A percentile compares a stretch with the other conserved stretches of the same genome.
Evolutionary conservation across 2,329 filamentous ascomycete genomes (phyloP).

Genomic region (Cordyceps cateniannulata): DNA sequence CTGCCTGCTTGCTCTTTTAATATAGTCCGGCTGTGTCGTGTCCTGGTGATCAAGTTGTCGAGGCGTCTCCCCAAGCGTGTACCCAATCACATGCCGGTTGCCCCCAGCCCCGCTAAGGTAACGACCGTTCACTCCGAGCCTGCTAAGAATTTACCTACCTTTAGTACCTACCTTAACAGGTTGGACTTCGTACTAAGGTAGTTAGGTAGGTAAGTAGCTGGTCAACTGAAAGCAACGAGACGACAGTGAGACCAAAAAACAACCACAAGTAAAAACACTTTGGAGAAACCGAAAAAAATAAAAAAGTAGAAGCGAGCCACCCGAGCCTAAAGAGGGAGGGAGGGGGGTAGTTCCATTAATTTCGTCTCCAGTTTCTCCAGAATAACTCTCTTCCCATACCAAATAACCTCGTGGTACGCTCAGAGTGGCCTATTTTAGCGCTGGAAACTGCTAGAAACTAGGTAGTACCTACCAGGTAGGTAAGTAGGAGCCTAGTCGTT

Average conservation of each 20-base stretch:
- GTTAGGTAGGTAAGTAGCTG: too few species aligned
- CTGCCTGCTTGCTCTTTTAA: neutral
- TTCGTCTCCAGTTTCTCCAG: too few species aligned
- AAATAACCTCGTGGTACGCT: neutral
- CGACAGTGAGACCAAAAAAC: too few species aligned
- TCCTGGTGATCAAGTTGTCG: slow-evolving; percentile 3
- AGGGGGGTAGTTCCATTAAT: too few species aligned
- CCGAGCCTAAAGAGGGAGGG: too few species aligned
- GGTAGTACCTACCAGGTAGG: too few species aligned
- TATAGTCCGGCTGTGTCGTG: neutral
- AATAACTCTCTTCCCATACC: too few species aligned
- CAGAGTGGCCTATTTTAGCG: neutral
- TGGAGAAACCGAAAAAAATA: too few species aligned
- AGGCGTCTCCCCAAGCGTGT: neutral
- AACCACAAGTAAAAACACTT: too few species aligned
- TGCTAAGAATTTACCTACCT: neutral
- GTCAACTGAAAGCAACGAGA: neutral
- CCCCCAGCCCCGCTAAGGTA: neutral
- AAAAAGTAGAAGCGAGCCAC: too few species aligned
- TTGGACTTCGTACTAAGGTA: too few species aligned
- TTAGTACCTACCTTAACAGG: too few species aligned
- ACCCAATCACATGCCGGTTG: slow-evolving; percentile 3
- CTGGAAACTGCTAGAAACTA: slow-evolving; percentile 9
- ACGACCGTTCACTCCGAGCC: neutral
- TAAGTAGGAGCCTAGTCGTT: neutral